phyloP scores from a whole-genome alignment of 1,284 basidiomycete species.

The Singerocomus inundabilis region DNA sequence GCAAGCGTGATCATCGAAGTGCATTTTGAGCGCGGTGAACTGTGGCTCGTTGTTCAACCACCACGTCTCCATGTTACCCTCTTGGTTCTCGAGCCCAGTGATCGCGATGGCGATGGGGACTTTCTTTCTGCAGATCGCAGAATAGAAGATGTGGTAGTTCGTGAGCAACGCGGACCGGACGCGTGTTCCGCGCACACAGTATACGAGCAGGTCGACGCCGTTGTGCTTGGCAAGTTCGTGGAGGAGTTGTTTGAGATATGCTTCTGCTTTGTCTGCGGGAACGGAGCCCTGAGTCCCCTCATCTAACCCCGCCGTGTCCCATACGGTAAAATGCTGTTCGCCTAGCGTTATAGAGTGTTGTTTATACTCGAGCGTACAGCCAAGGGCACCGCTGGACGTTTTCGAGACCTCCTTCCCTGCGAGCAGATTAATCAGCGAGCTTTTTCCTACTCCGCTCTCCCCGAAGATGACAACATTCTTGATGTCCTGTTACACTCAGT shows the following conservation, averaged over 20 bases:
- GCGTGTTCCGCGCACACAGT: conserved; percentile 32
- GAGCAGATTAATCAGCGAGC: conserved; percentile 26
- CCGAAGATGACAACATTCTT: conserved; percentile 30
- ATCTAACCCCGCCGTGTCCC: conserved; percentile 33
- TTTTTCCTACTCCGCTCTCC: conserved; percentile 32
- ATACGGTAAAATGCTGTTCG: conserved; percentile 15
- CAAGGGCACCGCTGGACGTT: conserved; percentile 26
- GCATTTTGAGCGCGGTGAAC: conserved; percentile 23
- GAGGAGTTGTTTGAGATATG: conserved; percentile 28
- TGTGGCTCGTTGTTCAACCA: conserved; percentile 23
- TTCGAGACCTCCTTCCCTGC: conserved; percentile 17
- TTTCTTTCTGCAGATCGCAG: conserved; percentile 33
- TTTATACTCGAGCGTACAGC: conserved; percentile 25
- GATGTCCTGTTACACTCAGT: conserved; percentile 9
- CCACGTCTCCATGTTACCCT: conserved; percentile 28
- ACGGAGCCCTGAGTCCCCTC: conserved; percentile 27
- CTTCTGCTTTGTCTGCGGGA: conserved; percentile 28
- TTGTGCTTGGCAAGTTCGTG: conserved; percentile 22
- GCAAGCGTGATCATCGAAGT: conserved; percentile 26
- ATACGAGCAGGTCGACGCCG: conserved; percentile 28
- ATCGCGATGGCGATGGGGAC: conserved; percentile 30
- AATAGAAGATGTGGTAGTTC: conserved; percentile 32
- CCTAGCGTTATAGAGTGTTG: conserved; percentile 14
- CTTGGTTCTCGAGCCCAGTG: conserved; percentile 32
- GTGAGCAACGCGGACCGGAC: conserved; percentile 25